These are phyloP conservation scores for Capniomyces stellatus DNA, from an alignment of 371 early-diverging fungal species.

Conservation along the genomic window DNA sequence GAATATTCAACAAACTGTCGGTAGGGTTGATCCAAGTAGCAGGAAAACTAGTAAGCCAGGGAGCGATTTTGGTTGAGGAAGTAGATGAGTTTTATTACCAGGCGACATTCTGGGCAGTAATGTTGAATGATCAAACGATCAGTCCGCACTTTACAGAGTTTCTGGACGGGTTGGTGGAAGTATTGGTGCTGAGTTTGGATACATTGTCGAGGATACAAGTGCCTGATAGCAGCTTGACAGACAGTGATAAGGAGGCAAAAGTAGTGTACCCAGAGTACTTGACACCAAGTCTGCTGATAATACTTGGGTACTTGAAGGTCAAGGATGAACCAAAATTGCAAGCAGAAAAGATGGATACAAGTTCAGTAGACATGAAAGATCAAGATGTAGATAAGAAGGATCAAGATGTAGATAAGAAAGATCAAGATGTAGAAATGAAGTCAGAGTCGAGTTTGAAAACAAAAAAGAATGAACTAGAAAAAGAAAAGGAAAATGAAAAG, in stretches of 20 bases:
- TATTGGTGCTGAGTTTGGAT: not conserved
- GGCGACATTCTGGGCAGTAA: slow-evolving; percentile 1
- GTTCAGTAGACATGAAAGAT: no score
- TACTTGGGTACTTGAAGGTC: not conserved
- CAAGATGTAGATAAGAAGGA: not conserved
- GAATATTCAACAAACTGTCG: no score
- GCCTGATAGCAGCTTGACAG: no score
- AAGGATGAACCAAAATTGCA: not conserved
- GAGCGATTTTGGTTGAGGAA: not conserved
- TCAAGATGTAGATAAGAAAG: not conserved
- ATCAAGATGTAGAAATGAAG: not conserved
- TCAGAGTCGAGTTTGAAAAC: not conserved
- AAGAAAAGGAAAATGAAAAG: not conserved
- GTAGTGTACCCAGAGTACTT: not conserved
- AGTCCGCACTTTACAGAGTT: not conserved
- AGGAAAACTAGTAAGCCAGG: no score
- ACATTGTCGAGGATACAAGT: not conserved
- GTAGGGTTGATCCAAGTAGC: no score
- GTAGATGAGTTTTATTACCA: not conserved
- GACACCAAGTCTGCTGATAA: not conserved
- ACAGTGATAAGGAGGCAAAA: not conserved
- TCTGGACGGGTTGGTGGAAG: not conserved
- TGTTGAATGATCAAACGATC: not conserved
- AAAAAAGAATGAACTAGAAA: not conserved
- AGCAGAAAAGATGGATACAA: no score